These are phyloP conservation scores for Leucaena leucocephala DNA, from an alignment of 306 rosid species.

Conservation along the genomic window DNA sequence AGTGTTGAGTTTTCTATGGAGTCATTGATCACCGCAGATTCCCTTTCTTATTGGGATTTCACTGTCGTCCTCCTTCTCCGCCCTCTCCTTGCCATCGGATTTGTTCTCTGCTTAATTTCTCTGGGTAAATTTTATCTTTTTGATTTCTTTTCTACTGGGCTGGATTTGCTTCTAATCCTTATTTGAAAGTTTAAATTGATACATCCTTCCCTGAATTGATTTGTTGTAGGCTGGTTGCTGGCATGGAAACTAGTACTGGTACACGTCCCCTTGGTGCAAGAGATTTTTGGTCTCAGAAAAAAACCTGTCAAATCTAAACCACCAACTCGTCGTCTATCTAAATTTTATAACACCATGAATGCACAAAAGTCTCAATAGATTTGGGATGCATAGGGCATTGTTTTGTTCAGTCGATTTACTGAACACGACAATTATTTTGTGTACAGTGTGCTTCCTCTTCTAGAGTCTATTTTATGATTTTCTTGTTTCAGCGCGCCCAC, in stretches of 20 bases:
- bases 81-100: constrained; percentile 59
- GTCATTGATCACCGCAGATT: constrained; percentile 36
- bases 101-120: constrained; percentile 60
- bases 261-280: constrained; percentile 92
- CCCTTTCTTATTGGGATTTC: constrained; percentile 51
- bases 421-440: not conserved
- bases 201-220: not conserved
- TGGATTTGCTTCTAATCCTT: not conserved
- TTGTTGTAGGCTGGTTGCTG: constrained; percentile 69
- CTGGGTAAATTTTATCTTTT: constrained; percentile 48
- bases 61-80: constrained; percentile 54
- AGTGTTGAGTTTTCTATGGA: constrained; percentile 33
- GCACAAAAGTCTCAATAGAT: constrained; percentile 50
- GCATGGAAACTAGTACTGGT: constrained; percentile 92
- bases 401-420: not conserved
- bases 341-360: constrained; percentile 53
- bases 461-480: not conserved
- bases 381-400: constrained; percentile 24
- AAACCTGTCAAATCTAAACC: constrained; percentile 65
- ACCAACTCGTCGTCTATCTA: constrained; percentile 64
- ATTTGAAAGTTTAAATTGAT: not conserved
- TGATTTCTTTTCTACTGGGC: not conserved
- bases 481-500: not conserved
- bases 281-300: constrained; percentile 72
- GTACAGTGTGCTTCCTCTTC: not conserved